Evolutionary conservation across 805 yeast genomes (phyloP), one percentile per base, ranked within the genome.

Genomic region (Nakazawaea ishiwadae): DNA sequence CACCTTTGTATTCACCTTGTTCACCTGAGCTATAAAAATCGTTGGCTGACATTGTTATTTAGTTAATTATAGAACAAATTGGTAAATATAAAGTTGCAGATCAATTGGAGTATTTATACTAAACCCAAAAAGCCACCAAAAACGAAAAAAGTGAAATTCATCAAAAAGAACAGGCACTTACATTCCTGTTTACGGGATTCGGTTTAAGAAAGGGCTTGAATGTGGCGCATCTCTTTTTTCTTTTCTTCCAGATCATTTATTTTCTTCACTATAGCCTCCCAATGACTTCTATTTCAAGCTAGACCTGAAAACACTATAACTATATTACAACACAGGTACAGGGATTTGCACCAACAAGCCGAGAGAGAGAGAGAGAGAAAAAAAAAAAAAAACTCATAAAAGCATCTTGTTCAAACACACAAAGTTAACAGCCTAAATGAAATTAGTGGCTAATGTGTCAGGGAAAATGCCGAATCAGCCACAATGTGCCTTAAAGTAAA

Each of bases 1-100:
- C 59, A 39, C 55, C 51, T 36, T 56, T 49, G 56, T 65, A 59
- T 42, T 51, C 44, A 23, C 66, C 62, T 53, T 66, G 63, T 36
- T 65, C 65, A 39, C 70, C 74, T 7, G 73, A 65, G 40, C 60
- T 59, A 56, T 75, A 75, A 56, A 66, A 75, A 44, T 74, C 79
- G 75, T 74, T 73, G 44, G 79, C 78, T 44, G 80, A 74, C 81
- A 75, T 75, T 40, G 14, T 27, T 16, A 27, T 26, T 18, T 3
- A 23, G 15, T n/a, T 10, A 33, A 10, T 23, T 20, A 35, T 35
- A 23, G 27, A 16, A 23, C 18, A 16, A 24, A 19, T 18, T 7
- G 3, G 9, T 30, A n/a, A n/a, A 28, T 3, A 28, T 8, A 28
- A 14, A 28, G 17, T 12, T n/a, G 3, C 16, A 14, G 31, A 28